These are phyloP conservation scores for Cornus kousa DNA, from an alignment of 148 eudicot species.

Conservation along the genomic window DNA sequence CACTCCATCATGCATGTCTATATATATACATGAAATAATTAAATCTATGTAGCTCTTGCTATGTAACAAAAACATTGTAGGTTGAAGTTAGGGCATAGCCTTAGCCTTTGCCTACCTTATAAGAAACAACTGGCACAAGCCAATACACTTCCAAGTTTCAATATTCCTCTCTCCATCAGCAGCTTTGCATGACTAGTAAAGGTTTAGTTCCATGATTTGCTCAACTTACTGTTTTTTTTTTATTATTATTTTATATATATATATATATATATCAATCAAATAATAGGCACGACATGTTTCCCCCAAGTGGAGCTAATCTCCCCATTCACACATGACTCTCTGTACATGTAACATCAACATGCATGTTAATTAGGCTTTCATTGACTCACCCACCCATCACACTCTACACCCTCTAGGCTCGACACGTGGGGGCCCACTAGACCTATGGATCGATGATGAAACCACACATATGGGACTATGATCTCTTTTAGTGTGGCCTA, in stretches of 20 bases:
- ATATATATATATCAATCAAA: slow-evolving; percentile 7
- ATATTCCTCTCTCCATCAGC: background rate
- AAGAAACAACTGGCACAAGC: slow-evolving; percentile 5
- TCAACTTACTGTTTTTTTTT: background rate
- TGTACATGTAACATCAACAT: slow-evolving; percentile 5
- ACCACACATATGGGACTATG: background rate
- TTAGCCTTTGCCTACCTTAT: slow-evolving; percentile 11
- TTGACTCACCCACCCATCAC: slow-evolving; percentile 14
- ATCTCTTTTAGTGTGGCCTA: too few species aligned
- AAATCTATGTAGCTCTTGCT: background rate
- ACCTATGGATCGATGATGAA: background rate
- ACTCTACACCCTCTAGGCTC: slow-evolving; percentile 10
- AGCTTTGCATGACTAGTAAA: background rate
- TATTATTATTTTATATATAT: background rate
- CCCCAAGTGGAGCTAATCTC: background rate
- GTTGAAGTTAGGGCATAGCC: background rate
- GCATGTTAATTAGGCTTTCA: slow-evolving; percentile 5
- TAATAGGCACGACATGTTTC: slow-evolving; percentile 39
- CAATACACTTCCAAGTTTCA: background rate
- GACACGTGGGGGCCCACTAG: slow-evolving; percentile 5
- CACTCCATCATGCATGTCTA: slow-evolving; percentile 10
- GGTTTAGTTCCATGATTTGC: slow-evolving; percentile 4
- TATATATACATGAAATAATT: too few species aligned
- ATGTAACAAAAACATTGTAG: background rate
- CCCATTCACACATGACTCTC: slow-evolving; percentile 11